Percentiles rank a stretch among this genome's conserved stretches.
These are phyloP conservation scores for Sechiopsis laciniata DNA, from an alignment of 306 rosid genomes.

Conservation along the genomic window DNA sequence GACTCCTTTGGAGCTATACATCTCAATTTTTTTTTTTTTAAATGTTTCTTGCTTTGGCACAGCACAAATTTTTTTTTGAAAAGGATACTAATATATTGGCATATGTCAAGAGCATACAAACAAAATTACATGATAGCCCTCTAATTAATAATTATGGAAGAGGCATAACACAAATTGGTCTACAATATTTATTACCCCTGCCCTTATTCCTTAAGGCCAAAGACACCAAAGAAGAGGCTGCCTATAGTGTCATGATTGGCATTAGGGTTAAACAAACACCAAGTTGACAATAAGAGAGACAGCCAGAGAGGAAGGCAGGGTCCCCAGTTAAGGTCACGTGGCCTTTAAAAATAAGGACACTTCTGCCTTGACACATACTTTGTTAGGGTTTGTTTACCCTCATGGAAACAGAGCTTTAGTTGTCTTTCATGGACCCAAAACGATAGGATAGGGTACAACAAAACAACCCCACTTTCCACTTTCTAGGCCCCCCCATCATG, in stretches of 20 bases:
- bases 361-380: conserved; percentile 16
- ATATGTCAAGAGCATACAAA: no score
- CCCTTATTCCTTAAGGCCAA: background rate
- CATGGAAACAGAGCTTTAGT: background rate
- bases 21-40: no score
- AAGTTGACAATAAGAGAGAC: conserved; percentile 14
- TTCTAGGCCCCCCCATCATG: background rate
- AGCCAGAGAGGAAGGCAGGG: background rate
- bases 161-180: no score
- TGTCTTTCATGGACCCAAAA: conserved; percentile 15
- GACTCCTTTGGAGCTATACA: no score
- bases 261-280: background rate
- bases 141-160: no score
- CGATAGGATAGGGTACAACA: conserved; percentile 4
- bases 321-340: conserved; percentile 19
- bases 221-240: conserved; percentile 4
- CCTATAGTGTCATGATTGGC: background rate
- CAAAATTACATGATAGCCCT: no score
- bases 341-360: conserved; percentile 18
- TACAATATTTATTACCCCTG: no score
- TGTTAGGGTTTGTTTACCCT: background rate
- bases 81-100: no score
- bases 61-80: no score
- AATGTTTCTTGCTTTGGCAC: no score
- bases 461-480: background rate